These are phyloP conservation scores for Colletotrichum zoysiae DNA, from an alignment of 2,329 filamentous ascomycete species.

Conservation along the genomic window DNA sequence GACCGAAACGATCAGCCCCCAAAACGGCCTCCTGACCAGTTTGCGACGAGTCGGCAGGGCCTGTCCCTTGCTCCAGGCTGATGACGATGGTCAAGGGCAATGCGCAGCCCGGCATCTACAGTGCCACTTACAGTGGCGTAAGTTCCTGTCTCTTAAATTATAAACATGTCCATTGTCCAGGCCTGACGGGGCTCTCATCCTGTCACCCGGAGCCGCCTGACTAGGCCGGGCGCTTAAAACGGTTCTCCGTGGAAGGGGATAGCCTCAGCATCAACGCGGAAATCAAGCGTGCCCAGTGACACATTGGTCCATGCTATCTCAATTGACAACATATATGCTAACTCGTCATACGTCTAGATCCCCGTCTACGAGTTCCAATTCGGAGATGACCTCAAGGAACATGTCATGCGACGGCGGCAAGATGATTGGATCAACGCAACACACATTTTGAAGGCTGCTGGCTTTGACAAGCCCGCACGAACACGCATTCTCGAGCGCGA, in stretches of 20 bases:
- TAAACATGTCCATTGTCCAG: not conserved
- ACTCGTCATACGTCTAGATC: conserved; percentile 67
- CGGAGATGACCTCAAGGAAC: conserved; percentile 79
- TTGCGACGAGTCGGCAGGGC: conserved; percentile 26
- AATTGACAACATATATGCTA: not conserved
- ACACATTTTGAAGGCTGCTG: conserved; percentile 96
- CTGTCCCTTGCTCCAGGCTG: conserved; percentile 37
- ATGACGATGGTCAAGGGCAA: conserved; percentile 61
- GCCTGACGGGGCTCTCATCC: not conserved
- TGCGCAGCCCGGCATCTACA: conserved; percentile 68
- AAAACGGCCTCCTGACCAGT: conserved; percentile 16
- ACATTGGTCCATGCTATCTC: not conserved
- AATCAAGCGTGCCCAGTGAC: not conserved
- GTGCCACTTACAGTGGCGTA: conserved; percentile 78
- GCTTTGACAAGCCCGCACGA: conserved; percentile 95
- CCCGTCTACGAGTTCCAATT: conserved; percentile 96
- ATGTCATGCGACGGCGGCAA: conserved; percentile 94
- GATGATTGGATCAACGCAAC: conserved; percentile 99
- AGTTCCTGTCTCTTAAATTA: conserved; percentile 49
- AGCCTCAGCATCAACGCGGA: conserved; percentile 30
- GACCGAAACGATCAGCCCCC: conserved; percentile 8
- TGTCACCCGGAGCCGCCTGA: not conserved
- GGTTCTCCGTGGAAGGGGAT: conserved; percentile 14
- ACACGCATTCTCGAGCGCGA: conserved; percentile 96
- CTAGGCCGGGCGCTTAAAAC: conserved; percentile 5